Evolutionary conservation across 345 rosid species (phyloP).

Genomic region (Citrus sp.): DNA sequence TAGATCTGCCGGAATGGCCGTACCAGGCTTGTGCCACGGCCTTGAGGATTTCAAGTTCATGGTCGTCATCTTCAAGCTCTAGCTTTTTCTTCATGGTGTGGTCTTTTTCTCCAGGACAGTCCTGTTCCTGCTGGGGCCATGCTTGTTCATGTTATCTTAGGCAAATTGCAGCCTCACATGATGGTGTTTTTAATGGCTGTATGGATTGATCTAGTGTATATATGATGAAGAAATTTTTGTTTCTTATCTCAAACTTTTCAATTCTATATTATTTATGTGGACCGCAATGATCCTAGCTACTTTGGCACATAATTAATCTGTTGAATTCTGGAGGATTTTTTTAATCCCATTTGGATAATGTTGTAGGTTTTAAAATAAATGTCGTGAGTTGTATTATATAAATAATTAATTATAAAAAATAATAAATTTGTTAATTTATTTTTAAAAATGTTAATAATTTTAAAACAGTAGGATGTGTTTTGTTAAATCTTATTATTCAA

Average conservation of each 20-base stretch:
- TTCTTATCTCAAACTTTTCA: not conserved
- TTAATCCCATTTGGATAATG: too few species aligned
- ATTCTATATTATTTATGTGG: not conserved
- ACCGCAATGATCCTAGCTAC: too few species aligned
- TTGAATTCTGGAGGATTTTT: too few species aligned
- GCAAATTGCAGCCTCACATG: slow-evolving; percentile 21
- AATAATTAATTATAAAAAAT: too few species aligned
- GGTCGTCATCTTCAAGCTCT: slow-evolving; percentile 24
- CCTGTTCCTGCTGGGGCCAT: too few species aligned
- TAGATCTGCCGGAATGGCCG: slow-evolving; percentile 42
- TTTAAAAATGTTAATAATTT: too few species aligned
- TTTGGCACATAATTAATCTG: too few species aligned
- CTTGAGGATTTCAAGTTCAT: slow-evolving; percentile 61
- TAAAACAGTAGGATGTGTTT: too few species aligned
- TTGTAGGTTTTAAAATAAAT: too few species aligned
- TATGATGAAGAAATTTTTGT: not conserved
- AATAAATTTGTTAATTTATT: too few species aligned
- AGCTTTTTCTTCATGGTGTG: slow-evolving; percentile 40
- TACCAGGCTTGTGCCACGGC: slow-evolving; percentile 94
- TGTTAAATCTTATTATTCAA: too few species aligned
- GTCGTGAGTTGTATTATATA: too few species aligned
- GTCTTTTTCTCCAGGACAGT: slow-evolving; percentile 1
- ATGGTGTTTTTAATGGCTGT: not conserved
- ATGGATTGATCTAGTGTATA: not conserved
- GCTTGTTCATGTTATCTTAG: slow-evolving; percentile 9